Percentiles rank a stretch among this genome's conserved stretches.
Conservation (phyloP, 1,284 basidiomycete genomes). For the Puccinia novopanici region DNA sequence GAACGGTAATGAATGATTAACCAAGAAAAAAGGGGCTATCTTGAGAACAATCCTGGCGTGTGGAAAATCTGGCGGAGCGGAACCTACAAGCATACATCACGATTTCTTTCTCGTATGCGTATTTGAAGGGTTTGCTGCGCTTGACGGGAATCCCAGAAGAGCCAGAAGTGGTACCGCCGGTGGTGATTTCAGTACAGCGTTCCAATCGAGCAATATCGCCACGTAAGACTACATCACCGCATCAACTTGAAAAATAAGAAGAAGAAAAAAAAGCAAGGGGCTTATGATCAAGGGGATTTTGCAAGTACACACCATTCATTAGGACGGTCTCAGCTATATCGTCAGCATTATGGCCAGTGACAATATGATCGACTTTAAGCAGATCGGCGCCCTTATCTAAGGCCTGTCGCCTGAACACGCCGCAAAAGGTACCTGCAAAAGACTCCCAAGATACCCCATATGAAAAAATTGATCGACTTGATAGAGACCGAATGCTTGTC, state of each 20-base stretch:
- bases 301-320: constrained; percentile 88
- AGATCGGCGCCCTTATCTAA: constrained; percentile 89
- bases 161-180: constrained; percentile 65
- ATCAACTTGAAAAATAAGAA: not conserved
- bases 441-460: not conserved
- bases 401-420: constrained; percentile 93
- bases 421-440: constrained; percentile 78
- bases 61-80: constrained; percentile 56
- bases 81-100: constrained; percentile 70
- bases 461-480: not conserved
- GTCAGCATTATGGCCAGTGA: constrained; percentile 98
- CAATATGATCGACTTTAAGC: constrained; percentile 91
- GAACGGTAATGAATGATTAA: not conserved
- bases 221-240: constrained; percentile 73
- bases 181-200: constrained; percentile 89
- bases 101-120: constrained; percentile 99
- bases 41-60: not conserved
- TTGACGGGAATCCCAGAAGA: constrained; percentile 82
- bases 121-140: constrained; percentile 95
- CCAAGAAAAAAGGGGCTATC: not conserved
- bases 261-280: not conserved
- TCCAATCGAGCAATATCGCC: constrained; percentile 93
- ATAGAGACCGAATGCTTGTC: not conserved
- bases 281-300: no score
- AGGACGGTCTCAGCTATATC: constrained; percentile 98